Evolutionary conservation across 225 moss, liverwort and hornwort species (phyloP), one percentile per base, ranked within the genome.

Genomic region (Polytrichum formosum): DNA sequence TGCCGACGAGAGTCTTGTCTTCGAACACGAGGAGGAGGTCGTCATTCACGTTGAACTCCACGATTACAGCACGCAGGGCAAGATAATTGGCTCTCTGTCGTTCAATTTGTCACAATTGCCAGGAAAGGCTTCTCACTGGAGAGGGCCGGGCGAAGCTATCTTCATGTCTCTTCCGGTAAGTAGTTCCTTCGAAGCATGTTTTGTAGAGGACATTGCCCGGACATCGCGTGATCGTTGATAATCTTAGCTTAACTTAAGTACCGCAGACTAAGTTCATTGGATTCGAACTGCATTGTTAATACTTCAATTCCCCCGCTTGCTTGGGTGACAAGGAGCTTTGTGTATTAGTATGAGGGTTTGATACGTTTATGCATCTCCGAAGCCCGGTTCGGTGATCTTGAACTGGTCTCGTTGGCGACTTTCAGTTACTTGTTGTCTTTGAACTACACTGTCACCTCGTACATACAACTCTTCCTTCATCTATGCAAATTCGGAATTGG

Each of bases 11-110:
- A 55, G 55, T 0, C 75, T 75, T 5, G 6, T 58, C 23, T 58
- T 96, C 6, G 67, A 73, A 67, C 74, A 80, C 18, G 72, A 76
- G 18, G 81, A 86, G 21, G 70, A 79, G 5, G 70, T 78, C 1
- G 67, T 66, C 30, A 33, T 96, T 31, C 84, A 88, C 53, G 29
- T 93, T 18, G 90, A 93, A 65, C 68, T 96, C 18, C 84, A 82
- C 78, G 81, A 77, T 73, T 72, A 76, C 7, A 20, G 21, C 58
- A 76, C 78, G 1, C 33, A 72, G 64, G 21, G 21, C 20, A 90
- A 88, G 65, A 67, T 79, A 35, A 80, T 96, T n/a, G 96, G 96
- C 2, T 64, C 31, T 22, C 68, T 83, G n/a, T 65, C 74, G 6
- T 75, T 90, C 46, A 87, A 86, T 9, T 68, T 96, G 5, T 70